Percentiles rank a stretch among this genome's conserved stretches.
phyloP scores from a whole-genome alignment of 2,329 filamentous ascomycete genomes.

The Zelopaecilomyces penicillatus region DNA sequence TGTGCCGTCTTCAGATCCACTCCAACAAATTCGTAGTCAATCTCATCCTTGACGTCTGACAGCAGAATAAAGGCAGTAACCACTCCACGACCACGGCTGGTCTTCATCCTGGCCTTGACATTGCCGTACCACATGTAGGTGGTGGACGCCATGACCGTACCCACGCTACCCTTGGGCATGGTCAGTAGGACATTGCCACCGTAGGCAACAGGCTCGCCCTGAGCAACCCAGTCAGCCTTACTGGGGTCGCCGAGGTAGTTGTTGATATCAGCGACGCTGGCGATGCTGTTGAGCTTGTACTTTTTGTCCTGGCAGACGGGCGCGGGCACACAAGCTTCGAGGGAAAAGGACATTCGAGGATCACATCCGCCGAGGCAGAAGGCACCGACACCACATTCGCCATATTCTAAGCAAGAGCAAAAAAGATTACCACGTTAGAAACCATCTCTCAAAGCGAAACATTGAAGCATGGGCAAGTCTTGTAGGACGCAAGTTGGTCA shows the following conservation, averaged over 20 bases:
- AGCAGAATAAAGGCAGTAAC: conserved; percentile 96
- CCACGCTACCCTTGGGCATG: conserved; percentile 78
- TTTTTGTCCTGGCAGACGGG: conserved; percentile 71
- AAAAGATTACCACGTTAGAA: conserved; percentile 9
- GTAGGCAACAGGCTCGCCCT: conserved; percentile 63
- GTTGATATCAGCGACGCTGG: conserved; percentile 59
- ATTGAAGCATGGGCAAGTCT: neutral
- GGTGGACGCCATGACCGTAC: conserved; percentile 76
- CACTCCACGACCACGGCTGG: conserved; percentile 75
- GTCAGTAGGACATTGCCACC: conserved; percentile 71
- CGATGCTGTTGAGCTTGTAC: conserved; percentile 65
- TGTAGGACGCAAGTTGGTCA: neutral
- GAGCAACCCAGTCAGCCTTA: conserved; percentile 79
- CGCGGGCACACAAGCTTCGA: conserved; percentile 77
- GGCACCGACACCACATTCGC: conserved; percentile 84
- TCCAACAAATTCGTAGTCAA: conserved; percentile 93
- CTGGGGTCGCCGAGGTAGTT: conserved; percentile 80
- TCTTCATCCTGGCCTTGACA: conserved; percentile 77
- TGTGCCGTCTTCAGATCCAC: conserved; percentile 68
- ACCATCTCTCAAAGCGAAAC: neutral
- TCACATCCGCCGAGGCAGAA: conserved; percentile 97
- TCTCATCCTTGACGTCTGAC: conserved; percentile 94
- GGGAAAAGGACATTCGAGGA: conserved; percentile 69
- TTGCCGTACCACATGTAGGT: conserved; percentile 97
- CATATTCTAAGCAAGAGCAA: conserved; percentile 58